Conservation (phyloP, 768 basidiomycete species). For the Zangia roseola region DNA sequence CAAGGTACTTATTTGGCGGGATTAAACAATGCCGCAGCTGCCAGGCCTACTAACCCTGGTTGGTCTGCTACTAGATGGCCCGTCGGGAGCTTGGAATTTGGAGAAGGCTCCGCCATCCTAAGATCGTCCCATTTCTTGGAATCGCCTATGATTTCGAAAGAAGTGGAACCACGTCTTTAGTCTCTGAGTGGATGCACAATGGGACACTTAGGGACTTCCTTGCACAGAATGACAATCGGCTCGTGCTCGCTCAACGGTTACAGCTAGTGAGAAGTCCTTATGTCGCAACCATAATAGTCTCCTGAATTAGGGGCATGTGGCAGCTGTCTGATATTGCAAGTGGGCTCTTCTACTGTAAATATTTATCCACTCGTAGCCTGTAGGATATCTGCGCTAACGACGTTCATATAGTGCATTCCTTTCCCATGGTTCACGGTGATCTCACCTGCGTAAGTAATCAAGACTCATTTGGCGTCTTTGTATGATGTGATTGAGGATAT, state of each 20-base stretch:
- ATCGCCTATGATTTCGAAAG: conserved; percentile 21
- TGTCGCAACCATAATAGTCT: conserved; percentile 14
- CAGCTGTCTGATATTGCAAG: conserved; percentile 11
- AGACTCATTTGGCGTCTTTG: background rate
- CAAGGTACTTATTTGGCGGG: background rate
- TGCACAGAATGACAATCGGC: background rate
- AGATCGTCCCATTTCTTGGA: conserved; percentile 25
- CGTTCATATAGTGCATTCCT: conserved; percentile 7
- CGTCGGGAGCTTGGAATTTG: conserved; percentile 25
- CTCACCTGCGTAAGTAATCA: conserved; percentile 5
- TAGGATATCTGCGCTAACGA: background rate
- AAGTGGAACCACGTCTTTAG: conserved; percentile 19
- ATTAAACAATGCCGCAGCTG: background rate
- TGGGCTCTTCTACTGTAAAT: conserved; percentile 8
- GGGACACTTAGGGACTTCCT: conserved; percentile 25
- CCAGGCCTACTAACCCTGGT: background rate
- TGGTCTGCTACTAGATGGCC: conserved; percentile 8
- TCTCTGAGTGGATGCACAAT: conserved; percentile 29
- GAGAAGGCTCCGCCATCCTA: conserved; percentile 21
- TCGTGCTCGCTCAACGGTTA: background rate
- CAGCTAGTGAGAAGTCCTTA: background rate
- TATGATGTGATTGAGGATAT: background rate
- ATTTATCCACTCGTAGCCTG: too few species aligned
- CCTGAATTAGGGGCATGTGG: conserved; percentile 20
- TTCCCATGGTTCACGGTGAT: conserved; percentile 11